phyloP scores from a whole-genome alignment of 345 rosid genomes.

The Eucalyptus fibrosa region DNA sequence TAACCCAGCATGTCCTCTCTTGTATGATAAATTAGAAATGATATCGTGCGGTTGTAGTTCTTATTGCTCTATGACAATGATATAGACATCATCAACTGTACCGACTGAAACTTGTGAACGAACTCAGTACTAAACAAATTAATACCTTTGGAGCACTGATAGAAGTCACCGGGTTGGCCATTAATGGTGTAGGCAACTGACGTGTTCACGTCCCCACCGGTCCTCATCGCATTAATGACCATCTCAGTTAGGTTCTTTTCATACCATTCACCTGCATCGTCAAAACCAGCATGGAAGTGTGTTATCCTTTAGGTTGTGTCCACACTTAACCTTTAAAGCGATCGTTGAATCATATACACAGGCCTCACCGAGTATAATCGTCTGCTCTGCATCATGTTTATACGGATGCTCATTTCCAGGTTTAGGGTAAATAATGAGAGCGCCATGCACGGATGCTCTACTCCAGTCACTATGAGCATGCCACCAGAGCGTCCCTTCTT shows the following conservation, averaged over 20 bases:
- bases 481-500: slow-evolving; percentile 39
- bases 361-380: neutral
- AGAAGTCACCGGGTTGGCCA: slow-evolving; percentile 22
- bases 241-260: slow-evolving; percentile 5
- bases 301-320: neutral
- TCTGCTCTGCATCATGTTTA: neutral
- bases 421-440: slow-evolving; percentile 2
- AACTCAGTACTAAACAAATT: neutral
- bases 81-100: neutral
- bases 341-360: neutral
- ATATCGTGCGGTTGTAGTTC: neutral
- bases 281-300: neutral
- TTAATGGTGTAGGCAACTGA: slow-evolving; percentile 23
- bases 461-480: slow-evolving; percentile 41
- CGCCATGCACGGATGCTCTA: slow-evolving; percentile 25
- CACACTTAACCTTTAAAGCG: neutral
- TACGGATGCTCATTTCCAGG: neutral
- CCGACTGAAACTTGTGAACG: neutral
- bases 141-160: slow-evolving; percentile 12
- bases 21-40: neutral
- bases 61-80: neutral
- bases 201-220: neutral
- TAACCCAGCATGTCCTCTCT: neutral
- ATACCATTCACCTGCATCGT: slow-evolving; percentile 14
- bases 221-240: neutral